Base-by-base conservation (phyloP, 495 filamentous ascomycete species). In the Penicillium turbatum region DNA sequence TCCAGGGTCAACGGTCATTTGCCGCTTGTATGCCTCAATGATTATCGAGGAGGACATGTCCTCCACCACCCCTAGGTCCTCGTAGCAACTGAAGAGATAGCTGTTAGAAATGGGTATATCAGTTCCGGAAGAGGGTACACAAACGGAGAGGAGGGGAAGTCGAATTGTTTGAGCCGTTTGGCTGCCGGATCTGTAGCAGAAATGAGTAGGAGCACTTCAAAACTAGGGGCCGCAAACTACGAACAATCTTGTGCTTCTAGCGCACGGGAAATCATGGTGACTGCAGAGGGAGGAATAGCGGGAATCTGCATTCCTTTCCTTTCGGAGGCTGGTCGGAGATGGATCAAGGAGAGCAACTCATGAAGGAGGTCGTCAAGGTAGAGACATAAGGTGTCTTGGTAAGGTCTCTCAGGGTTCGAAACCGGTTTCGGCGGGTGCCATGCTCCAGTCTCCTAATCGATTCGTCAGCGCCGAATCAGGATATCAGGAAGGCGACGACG, bases 281-380 rank as follows among this genome's bases (percentile, higher is more conserved):
- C 56, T 6, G 76, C 70, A 10, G 68, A 64, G 8, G 63, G 45
- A 12, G 69, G 65, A 12, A 64, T 50, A 11, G 60, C 60, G 29
- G 67, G 47, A 26, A 65, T 17, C 27, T 75, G 71, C 12, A 67
- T 57, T 11, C 57, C 71, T 37, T 63, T 71, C 41, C 70, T 74
- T 56, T 85, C 82, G 15, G 67, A 59, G 5, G 60, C 43, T 5
- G 80, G 75, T 30, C 72, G 66, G 29, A 73, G 66, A 21, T 68
- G 62, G 53, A 78, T 73, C 6, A 84, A 68, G n/a, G 63, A 58
- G 1, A 60, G 53, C 43, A 83, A 63, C 60, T 86, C 83, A 48
- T 77, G 69, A 34, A 72, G 65, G 6, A 77, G 69, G 65, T 86
- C 78, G 47, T 86, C 81, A 10, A 86, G 62, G 19, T 81, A 72